Percentiles rank a stretch among this genome's conserved stretches.
Conservation (phyloP, 2,329 filamentous ascomycete species). For the Fonsecaea pugnacius region DNA sequence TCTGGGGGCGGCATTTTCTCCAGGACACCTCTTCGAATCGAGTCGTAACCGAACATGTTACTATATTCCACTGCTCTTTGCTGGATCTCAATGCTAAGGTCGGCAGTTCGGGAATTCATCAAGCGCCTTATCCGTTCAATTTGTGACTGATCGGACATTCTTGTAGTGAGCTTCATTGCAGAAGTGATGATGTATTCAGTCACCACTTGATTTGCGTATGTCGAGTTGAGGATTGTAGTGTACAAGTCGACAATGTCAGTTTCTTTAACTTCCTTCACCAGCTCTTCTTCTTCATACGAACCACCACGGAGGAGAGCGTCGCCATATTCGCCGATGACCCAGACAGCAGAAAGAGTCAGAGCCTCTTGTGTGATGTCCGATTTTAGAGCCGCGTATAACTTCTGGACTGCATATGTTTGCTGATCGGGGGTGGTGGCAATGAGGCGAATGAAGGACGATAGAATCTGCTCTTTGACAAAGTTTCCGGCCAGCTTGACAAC, state of each 20-base stretch:
- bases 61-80: conserved; percentile 94
- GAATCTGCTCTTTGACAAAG: conserved; percentile 95
- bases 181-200: conserved; percentile 96
- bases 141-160: conserved; percentile 81
- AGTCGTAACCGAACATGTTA: conserved; percentile 89
- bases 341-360: conserved; percentile 86
- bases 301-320: conserved; percentile 87
- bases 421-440: conserved; percentile 93
- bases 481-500: conserved; percentile 93
- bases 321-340: conserved; percentile 97
- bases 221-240: conserved; percentile 87
- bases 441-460: conserved; percentile 93
- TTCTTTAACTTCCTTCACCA: conserved; percentile 81
- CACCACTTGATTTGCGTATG: conserved; percentile 85
- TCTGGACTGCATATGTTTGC: conserved; percentile 95
- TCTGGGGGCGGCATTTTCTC: conserved; percentile 98
- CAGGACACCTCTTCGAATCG: conserved; percentile 83
- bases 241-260: conserved; percentile 93
- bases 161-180: conserved; percentile 90
- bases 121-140: conserved; percentile 82
- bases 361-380: conserved; percentile 98
- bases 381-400: conserved; percentile 85
- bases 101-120: conserved; percentile 76
- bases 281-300: conserved; percentile 90
- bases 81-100: conserved; percentile 92